A percentile compares a stretch with the other conserved stretches of the same genome.
These are phyloP conservation scores for Teratosphaeria pseudoeucalypti DNA, from an alignment of 2,329 filamentous ascomycete species.

Conservation along the genomic window DNA sequence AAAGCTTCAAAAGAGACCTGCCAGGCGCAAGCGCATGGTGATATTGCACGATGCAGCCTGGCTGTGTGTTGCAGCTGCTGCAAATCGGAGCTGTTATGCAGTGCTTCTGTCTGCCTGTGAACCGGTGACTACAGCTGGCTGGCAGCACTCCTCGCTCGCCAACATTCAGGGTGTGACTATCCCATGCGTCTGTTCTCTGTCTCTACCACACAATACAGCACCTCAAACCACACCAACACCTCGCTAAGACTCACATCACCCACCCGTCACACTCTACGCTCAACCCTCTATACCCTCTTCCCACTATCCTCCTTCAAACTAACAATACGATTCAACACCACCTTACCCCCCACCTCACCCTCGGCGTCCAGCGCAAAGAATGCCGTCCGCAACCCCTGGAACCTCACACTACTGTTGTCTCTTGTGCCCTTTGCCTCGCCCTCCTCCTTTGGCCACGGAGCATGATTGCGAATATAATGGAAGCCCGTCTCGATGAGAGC, in stretches of 20 bases:
- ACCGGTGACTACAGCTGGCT: too few relatives aligned
- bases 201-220: too few relatives aligned
- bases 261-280: background rate
- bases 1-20: background rate
- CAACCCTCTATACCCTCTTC: conserved; percentile 40
- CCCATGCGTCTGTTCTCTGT: too few relatives aligned
- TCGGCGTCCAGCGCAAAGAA: conserved; percentile 79
- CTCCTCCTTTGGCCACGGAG: conserved; percentile 72
- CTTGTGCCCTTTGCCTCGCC: conserved; percentile 53
- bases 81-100: too few relatives aligned
- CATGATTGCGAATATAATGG: conserved; percentile 59
- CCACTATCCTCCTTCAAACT: conserved; percentile 79
- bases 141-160: too few relatives aligned
- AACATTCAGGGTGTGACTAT: too few relatives aligned
- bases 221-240: background rate
- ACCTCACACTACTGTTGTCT: conserved; percentile 63
- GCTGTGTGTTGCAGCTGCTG: too few relatives aligned
- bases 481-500: conserved; percentile 79
- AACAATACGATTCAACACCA: conserved; percentile 86
- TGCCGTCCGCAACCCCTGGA: conserved; percentile 82
- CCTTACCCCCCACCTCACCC: conserved; percentile 49
- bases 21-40: too few relatives aligned
- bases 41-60: too few relatives aligned
- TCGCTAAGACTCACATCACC: background rate
- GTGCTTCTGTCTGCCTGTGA: too few relatives aligned